Percentiles rank a stretch among this genome's conserved stretches.
Evolutionary conservation across 2,329 filamentous ascomycete genomes (phyloP).

Genomic region (Cercospora berteroae): DNA sequence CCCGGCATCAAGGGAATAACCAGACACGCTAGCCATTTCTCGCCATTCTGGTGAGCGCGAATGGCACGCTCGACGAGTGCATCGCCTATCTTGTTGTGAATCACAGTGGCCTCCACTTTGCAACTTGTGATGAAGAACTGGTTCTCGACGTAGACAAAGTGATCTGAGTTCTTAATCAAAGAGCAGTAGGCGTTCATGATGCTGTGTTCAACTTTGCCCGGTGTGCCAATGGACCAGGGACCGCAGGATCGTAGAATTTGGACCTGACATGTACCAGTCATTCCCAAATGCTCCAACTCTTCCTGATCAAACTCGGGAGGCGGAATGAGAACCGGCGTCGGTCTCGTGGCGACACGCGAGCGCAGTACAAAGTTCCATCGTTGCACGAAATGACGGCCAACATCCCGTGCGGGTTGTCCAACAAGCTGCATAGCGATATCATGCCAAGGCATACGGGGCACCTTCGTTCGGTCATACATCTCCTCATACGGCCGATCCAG

Average conservation of each 20-base stretch:
- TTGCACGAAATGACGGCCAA: constrained; percentile 95
- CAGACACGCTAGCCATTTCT: constrained; percentile 87
- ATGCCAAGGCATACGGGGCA: constrained; percentile 97
- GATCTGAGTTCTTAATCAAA: constrained; percentile 90
- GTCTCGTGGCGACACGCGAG: constrained; percentile 87
- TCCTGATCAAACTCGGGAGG: constrained; percentile 86
- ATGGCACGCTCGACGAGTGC: constrained; percentile 90
- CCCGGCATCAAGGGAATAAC: constrained; percentile 96
- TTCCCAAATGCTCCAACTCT: constrained; percentile 81
- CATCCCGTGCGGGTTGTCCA: constrained; percentile 87
- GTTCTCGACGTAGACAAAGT: constrained; percentile 98
- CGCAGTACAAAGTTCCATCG: constrained; percentile 96
- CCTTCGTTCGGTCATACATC: constrained; percentile 90
- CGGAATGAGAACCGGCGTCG: constrained; percentile 87
- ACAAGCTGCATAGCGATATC: constrained; percentile 98
- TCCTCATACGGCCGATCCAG: constrained; percentile 95
- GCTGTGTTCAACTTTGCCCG: constrained; percentile 81
- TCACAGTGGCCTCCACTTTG: constrained; percentile 80
- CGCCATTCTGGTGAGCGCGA: constrained; percentile 75
- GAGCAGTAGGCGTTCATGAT: constrained; percentile 95
- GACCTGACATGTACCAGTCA: constrained; percentile 92
- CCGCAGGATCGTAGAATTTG: constrained; percentile 90
- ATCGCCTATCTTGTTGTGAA: constrained; percentile 91
- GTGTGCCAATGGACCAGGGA: constrained; percentile 86
- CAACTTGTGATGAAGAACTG: constrained; percentile 97